These are phyloP conservation scores for Chlamydomonas asymmetrica DNA, from an alignment of 139 green algal genomes.

Conservation along the genomic window DNA sequence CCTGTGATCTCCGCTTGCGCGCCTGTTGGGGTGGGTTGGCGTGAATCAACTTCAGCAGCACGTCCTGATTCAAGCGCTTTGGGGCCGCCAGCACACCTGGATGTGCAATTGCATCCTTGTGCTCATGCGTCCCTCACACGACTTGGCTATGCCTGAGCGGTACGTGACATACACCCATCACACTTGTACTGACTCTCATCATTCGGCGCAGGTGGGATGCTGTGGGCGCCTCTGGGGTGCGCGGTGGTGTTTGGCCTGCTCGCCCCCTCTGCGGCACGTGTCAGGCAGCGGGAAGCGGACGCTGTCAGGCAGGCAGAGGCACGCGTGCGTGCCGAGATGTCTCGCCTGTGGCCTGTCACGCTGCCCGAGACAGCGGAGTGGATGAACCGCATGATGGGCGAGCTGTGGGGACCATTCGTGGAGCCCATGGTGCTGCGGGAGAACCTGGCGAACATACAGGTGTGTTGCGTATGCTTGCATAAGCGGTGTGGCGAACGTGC, in stretches of 20 bases:
- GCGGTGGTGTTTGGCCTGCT: conserved; percentile 13
- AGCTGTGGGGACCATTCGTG: conserved; percentile 44
- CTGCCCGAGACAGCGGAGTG: conserved; percentile 44
- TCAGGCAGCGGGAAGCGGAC: conserved; percentile 1
- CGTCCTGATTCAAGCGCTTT: too few relatives aligned
- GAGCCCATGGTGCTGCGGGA: conserved; percentile 44
- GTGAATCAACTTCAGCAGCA: too few relatives aligned
- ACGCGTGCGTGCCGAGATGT: conserved; percentile 20
- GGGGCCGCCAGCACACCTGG: too few relatives aligned
- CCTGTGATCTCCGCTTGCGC: too few relatives aligned
- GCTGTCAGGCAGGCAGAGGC: conserved; percentile 27
- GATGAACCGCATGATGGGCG: conserved; percentile 40
- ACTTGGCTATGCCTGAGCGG: too few relatives aligned
- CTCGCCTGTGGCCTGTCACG: conserved; percentile 21
- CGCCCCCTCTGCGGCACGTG: not conserved
- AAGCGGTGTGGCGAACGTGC: not conserved
- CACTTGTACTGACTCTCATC: too few relatives aligned
- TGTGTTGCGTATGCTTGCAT: not conserved
- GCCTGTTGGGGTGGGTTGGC: too few relatives aligned
- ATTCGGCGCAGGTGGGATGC: conserved; percentile 26
- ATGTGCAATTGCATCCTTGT: not conserved
- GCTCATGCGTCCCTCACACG: not conserved
- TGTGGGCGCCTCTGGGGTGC: conserved; percentile 30
- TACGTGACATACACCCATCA: too few relatives aligned
- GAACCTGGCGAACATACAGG: conserved; percentile 48